These are phyloP conservation scores for Coemansia aciculifera DNA, from an alignment of 192 early-diverging fungal genomes.

Conservation along the genomic window DNA sequence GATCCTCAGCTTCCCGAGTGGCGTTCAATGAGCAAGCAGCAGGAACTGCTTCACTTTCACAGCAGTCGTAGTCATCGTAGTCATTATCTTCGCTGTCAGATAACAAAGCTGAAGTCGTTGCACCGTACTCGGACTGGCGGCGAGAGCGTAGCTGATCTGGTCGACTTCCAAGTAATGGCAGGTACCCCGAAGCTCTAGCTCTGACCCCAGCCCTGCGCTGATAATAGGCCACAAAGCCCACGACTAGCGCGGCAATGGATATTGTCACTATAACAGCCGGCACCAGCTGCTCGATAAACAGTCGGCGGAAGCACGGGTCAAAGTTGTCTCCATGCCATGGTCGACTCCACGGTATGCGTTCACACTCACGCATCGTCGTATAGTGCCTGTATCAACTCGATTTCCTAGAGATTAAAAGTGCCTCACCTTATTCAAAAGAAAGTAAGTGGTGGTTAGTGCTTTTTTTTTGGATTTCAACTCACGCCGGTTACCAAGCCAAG, in stretches of 20 bases:
- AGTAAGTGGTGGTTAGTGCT: not conserved
- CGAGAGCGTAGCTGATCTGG: not conserved
- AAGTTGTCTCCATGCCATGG: constrained; percentile 50
- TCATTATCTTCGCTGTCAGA: constrained; percentile 18
- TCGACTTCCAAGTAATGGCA: constrained; percentile 11
- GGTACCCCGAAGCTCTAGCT: not conserved
- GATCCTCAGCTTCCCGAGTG: not conserved
- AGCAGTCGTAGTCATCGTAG: constrained; percentile 8
- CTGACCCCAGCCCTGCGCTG: not conserved
- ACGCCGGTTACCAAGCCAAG: not conserved
- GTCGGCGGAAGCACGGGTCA: constrained; percentile 41
- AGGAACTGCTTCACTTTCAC: not conserved
- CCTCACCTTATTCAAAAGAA: not conserved
- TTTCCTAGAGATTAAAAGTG: constrained; percentile 64
- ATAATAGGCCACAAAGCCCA: constrained; percentile 17
- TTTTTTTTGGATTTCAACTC: not conserved
- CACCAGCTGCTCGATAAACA: constrained; percentile 33
- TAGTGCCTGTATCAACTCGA: not conserved
- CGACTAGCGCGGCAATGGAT: constrained; percentile 17
- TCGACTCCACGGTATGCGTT: constrained; percentile 31
- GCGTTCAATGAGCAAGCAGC: not conserved
- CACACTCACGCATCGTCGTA: constrained; percentile 11
- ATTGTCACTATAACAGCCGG: constrained; percentile 20
- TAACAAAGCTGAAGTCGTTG: not conserved
- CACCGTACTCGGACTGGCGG: constrained; percentile 8